These are phyloP conservation scores for Chaetoceros muelleri DNA, from an alignment of 108 stramenopile genomes.

Conservation along the genomic window DNA sequence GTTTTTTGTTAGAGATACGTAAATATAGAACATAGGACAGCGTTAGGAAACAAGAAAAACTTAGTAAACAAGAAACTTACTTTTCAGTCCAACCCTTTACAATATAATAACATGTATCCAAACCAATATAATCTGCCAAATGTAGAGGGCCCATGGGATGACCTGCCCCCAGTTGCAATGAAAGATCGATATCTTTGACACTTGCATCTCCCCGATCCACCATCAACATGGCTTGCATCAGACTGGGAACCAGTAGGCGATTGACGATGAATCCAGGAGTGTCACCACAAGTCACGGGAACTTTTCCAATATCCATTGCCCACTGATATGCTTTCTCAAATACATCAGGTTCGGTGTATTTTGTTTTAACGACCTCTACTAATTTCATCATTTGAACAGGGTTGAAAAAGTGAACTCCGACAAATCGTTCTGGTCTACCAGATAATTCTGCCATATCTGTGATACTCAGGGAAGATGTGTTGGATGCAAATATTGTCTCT, in stretches of 20 bases:
- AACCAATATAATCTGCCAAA: constrained; percentile 94
- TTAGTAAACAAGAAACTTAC: constrained; percentile 10
- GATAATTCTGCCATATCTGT: constrained; percentile 85
- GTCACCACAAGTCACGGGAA: constrained; percentile 85
- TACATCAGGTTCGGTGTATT: constrained; percentile 73
- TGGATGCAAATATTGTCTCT: constrained; percentile 88
- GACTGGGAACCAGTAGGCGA: constrained; percentile 84
- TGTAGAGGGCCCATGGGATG: constrained; percentile 97
- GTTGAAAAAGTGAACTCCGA: constrained; percentile 99
- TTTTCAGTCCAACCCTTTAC: constrained; percentile 71
- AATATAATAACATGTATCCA: constrained; percentile 89
- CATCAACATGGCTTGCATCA: constrained; percentile 90
- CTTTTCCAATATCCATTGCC: constrained; percentile 83
- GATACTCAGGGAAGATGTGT: constrained; percentile 87
- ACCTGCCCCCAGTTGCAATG: constrained; percentile 96
- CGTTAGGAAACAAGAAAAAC: neutral
- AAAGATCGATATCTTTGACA: constrained; percentile 87
- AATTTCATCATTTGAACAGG: constrained; percentile 97
- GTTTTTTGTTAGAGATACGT: neutral
- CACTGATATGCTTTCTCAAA: constrained; percentile 72
- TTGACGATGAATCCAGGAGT: constrained; percentile 99
- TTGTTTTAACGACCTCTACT: constrained; percentile 91
- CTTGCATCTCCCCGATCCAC: constrained; percentile 90
- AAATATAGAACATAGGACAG: neutral
- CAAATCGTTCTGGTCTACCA: constrained; percentile 84